Evolutionary conservation across 2,329 filamentous ascomycete genomes (phyloP), one percentile per base, ranked within the genome.

Genomic region (Penicillium sp.): DNA sequence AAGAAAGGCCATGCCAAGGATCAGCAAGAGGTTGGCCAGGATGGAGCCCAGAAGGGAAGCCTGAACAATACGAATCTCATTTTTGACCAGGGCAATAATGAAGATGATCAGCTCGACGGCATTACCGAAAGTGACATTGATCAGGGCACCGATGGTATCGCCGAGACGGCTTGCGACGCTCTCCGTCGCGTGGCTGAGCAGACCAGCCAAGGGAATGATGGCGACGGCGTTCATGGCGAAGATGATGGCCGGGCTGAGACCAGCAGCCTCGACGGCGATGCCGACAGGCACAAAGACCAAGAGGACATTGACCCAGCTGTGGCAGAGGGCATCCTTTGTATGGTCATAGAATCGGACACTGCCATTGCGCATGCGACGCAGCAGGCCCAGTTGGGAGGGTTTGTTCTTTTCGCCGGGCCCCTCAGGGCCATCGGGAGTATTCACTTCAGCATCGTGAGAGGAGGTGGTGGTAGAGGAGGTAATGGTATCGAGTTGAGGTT

Each of bases 1-100:
- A 48, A 96, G 83, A 73, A 97, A 96, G 53, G 87, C 87, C 91
- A 96, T 96, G 67, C 92, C 92, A 64, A 97, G 77, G 68, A 96
- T 96, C 56, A 96, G 82, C 21, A 97, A 81, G 52, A 96, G 76
- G 68, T 96, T 96, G 60, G 92, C 89, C 61, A 97, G 78, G 65
- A 97, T 96, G 1, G 91, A 96, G 37, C 92, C 92, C 26, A 97
- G 81, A 47, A 96, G 79, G 0, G 92, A 95, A 13, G 92, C 91
- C 75, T 96, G 92, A 21, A 96, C 92, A 63, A 96, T 93, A 56
- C 90, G 87, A 57, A 96, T 94, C 78, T 96, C 86, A 73, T 91
- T 80, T 81, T 91, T 91, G 64, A 87, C 84, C 24, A 92, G 78
- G 40, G 89, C 89, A 74, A 92, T 91, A 71, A 87, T 91, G 71